Percentiles rank a stretch among this genome's conserved stretches.
phyloP scores from a whole-genome alignment of 2,329 filamentous ascomycete species.

The Aspergillus sojae region DNA sequence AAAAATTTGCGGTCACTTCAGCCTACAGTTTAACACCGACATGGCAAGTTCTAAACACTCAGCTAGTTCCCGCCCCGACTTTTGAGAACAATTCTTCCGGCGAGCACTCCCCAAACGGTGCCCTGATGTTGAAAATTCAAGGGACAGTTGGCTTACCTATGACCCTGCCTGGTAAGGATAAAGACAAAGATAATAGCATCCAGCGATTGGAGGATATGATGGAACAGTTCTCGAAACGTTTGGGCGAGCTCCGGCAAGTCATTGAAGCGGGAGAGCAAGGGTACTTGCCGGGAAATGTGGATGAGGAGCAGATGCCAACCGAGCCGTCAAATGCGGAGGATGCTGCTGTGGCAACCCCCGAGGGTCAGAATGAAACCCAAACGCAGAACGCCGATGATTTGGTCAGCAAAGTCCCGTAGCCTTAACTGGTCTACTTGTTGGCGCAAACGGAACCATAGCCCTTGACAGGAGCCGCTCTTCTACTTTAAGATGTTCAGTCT shows the following conservation, averaged over 20 bases:
- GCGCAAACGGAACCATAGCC: not conserved
- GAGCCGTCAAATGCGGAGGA: not conserved
- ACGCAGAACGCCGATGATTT: not conserved
- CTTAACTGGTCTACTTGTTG: not conserved
- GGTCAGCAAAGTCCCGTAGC: not conserved
- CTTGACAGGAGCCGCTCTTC: no score
- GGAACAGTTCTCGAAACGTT: constrained; percentile 48
- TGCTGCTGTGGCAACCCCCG: not conserved
- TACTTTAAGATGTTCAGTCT: not conserved
- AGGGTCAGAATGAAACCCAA: not conserved
- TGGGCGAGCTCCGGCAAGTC: constrained; percentile 46
- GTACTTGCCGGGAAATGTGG: not conserved
- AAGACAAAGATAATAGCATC: constrained; percentile 25
- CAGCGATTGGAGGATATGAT: constrained; percentile 50
- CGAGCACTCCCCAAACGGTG: constrained; percentile 48
- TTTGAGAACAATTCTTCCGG: constrained; percentile 61
- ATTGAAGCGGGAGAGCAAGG: constrained; percentile 38
- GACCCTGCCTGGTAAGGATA: constrained; percentile 23
- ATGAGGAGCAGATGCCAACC: not conserved
- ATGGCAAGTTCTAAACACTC: constrained; percentile 67
- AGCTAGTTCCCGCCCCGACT: constrained; percentile 62
- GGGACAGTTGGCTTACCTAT: constrained; percentile 40
- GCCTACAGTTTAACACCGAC: constrained; percentile 73
- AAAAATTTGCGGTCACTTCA: constrained; percentile 58
- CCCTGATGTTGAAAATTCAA: constrained; percentile 49